Conservation (phyloP, 352 stramenopile genomes). For the Phytophthora litchii region DNA sequence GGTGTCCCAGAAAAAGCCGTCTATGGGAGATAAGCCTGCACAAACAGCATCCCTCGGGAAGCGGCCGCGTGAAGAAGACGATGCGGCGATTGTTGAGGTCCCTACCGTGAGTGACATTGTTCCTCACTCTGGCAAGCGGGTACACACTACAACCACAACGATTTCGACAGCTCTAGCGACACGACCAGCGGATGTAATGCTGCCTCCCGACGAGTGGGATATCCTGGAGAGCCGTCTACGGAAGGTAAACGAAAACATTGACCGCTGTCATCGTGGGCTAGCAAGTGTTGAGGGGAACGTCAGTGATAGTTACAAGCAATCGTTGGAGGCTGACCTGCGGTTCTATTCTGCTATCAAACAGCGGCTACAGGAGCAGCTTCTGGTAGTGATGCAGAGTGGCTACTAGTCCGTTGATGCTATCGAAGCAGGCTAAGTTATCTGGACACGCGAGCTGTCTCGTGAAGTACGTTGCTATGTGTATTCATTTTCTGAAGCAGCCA, state of each 20-base stretch:
- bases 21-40: neutral
- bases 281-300: conserved; percentile 50
- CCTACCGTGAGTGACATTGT: conserved; percentile 48
- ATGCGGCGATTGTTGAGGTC: conserved; percentile 52
- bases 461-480: conserved; percentile 19
- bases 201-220: conserved; percentile 71
- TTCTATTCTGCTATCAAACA: conserved; percentile 83
- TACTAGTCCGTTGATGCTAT: conserved; percentile 40
- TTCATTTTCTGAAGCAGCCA: conserved; percentile 9
- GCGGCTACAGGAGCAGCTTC: conserved; percentile 68
- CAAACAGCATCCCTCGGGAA: conserved; percentile 29
- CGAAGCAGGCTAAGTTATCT: conserved; percentile 33
- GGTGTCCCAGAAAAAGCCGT: conserved; percentile 5
- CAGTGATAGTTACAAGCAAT: conserved; percentile 62
- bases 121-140: conserved; percentile 48
- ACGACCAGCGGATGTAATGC: conserved; percentile 41
- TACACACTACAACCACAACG: conserved; percentile 42
- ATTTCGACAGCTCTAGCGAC: conserved; percentile 56
- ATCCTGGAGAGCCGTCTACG: conserved; percentile 63
- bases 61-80: conserved; percentile 36
- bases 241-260: conserved; percentile 75
- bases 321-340: conserved; percentile 61
- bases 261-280: conserved; percentile 60
- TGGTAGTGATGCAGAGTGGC: conserved; percentile 72
- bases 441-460: neutral